Evolutionary conservation across 83 land plant genomes (phyloP).

Genomic region (Diphasiastrum complanatum): DNA sequence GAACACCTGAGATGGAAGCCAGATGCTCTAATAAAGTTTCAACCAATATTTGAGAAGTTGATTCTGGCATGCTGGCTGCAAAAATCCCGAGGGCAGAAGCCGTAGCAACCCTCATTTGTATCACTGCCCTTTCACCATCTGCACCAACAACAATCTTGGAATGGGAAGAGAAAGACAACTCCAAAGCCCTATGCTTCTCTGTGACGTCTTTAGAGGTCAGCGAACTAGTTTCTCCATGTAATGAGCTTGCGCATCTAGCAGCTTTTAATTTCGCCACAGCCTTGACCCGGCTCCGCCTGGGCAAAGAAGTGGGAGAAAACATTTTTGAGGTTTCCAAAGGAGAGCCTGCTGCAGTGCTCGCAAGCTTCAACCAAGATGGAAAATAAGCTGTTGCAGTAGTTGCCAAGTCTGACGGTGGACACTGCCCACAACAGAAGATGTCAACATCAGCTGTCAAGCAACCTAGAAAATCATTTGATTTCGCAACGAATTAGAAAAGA

Average conservation of each 20-base stretch:
- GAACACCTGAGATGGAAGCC: constrained; percentile 67
- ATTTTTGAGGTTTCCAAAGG: constrained; percentile 75
- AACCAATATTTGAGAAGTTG: constrained; percentile 40
- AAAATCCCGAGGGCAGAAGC: constrained; percentile 76
- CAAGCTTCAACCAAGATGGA: constrained; percentile 81
- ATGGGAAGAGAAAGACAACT: constrained; percentile 24
- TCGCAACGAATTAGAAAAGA: constrained; percentile 1
- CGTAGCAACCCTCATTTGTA: constrained; percentile 73
- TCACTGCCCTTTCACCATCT: constrained; percentile 80
- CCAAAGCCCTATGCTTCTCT: constrained; percentile 33
- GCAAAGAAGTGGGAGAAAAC: constrained; percentile 87
- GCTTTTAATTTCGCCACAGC: constrained; percentile 91
- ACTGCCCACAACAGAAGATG: constrained; percentile 47
- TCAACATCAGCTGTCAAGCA: too few species aligned
- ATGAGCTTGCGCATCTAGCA: constrained; percentile 44
- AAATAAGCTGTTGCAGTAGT: constrained; percentile 46
- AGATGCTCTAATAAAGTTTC: constrained; percentile 50
- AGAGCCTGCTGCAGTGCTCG: constrained; percentile 81
- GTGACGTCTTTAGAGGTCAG: constrained; percentile 26
- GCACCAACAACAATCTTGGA: constrained; percentile 79
- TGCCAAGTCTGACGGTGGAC: constrained; percentile 63
- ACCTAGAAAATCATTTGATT: neutral
- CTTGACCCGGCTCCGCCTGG: constrained; percentile 69
- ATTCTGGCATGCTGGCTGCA: constrained; percentile 57
- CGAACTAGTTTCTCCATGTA: constrained; percentile 23